Percentiles rank a stretch among this genome's conserved stretches.
phyloP scores from a whole-genome alignment of 2,329 filamentous ascomycete species.

The Hypoxylon sp. region DNA sequence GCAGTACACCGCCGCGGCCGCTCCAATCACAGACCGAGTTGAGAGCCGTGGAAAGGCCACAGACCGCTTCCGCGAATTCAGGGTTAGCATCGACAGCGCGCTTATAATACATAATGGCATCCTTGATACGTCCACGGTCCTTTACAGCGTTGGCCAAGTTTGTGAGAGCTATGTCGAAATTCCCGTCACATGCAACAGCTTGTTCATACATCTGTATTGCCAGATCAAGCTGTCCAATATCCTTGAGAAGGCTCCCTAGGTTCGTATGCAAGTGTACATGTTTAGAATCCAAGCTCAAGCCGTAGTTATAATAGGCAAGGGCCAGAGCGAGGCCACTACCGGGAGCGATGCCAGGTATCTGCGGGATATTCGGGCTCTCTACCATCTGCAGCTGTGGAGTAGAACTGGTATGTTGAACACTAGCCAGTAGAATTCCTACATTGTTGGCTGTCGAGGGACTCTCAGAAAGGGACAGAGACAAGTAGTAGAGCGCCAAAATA shows the following conservation, averaged over 20 bases:
- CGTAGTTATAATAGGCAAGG: slow-evolving; percentile 95
- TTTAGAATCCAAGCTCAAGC: slow-evolving; percentile 84
- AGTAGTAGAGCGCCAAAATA: slow-evolving; percentile 93
- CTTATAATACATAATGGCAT: slow-evolving; percentile 93
- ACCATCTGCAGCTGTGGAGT: slow-evolving; percentile 53
- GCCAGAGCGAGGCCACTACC: slow-evolving; percentile 91
- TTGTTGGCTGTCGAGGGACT: slow-evolving; percentile 99
- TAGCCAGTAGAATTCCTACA: slow-evolving; percentile 95
- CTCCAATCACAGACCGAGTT: slow-evolving; percentile 98
- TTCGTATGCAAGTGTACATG: slow-evolving; percentile 99
- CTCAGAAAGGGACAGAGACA: slow-evolving; percentile 93
- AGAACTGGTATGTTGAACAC: slow-evolving; percentile 80
- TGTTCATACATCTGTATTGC: slow-evolving; percentile 98
- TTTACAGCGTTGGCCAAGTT: slow-evolving; percentile 98
- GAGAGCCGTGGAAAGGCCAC: slow-evolving; percentile 91
- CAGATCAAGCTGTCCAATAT: slow-evolving; percentile 91
- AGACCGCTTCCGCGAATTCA: slow-evolving; percentile 96
- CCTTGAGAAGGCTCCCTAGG: slow-evolving; percentile 92
- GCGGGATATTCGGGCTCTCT: slow-evolving; percentile 57
- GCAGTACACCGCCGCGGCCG: slow-evolving; percentile 86
- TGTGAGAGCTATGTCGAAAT: slow-evolving; percentile 95
- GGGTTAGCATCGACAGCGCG: slow-evolving; percentile 93
- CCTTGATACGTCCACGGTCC: slow-evolving; percentile 90
- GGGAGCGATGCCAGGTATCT: slow-evolving; percentile 83
- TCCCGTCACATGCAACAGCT: slow-evolving; percentile 91